phyloP scores from a whole-genome alignment of 228 moss, liverwort and hornwort species.

The Sphagnum magellanicum region DNA sequence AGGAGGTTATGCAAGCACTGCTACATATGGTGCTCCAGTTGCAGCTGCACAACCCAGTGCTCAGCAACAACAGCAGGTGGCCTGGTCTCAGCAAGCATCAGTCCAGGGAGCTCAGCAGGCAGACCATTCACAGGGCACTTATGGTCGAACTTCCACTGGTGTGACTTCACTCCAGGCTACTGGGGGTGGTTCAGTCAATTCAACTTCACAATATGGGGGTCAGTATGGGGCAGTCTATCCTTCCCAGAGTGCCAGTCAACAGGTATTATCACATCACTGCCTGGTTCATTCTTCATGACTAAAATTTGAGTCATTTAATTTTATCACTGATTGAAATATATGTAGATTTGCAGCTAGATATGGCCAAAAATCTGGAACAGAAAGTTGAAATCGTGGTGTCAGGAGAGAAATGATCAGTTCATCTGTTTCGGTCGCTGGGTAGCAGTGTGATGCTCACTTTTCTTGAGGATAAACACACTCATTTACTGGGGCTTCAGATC shows the following conservation, averaged over 20 bases:
- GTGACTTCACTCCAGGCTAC: conserved; percentile 77
- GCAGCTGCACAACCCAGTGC: conserved; percentile 64
- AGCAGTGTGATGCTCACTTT: too few relatives aligned
- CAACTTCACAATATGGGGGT: conserved; percentile 83
- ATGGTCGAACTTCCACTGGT: conserved; percentile 78
- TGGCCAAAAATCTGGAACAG: too few relatives aligned
- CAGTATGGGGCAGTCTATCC: conserved; percentile 92
- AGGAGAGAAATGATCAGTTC: too few relatives aligned
- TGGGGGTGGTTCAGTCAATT: conserved; percentile 73
- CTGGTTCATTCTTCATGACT: too few relatives aligned
- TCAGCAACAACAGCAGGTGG: conserved; percentile 67
- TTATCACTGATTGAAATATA: too few relatives aligned
- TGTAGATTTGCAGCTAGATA: too few relatives aligned
- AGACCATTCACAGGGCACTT: conserved; percentile 76
- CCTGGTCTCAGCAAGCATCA: conserved; percentile 96
- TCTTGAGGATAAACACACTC: too few relatives aligned
- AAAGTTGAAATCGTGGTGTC: too few relatives aligned
- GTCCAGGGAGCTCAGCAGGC: conserved; percentile 75
- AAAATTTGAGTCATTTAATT: too few relatives aligned
- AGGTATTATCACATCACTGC: conserved; percentile 27
- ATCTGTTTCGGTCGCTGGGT: too few relatives aligned
- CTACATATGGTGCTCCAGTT: conserved; percentile 69
- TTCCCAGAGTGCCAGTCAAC: conserved; percentile 65
- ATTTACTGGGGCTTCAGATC: too few relatives aligned
- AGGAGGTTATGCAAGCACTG: conserved; percentile 58